Conservation (phyloP, 306 rosid genomes). For the Urtica urens region DNA sequence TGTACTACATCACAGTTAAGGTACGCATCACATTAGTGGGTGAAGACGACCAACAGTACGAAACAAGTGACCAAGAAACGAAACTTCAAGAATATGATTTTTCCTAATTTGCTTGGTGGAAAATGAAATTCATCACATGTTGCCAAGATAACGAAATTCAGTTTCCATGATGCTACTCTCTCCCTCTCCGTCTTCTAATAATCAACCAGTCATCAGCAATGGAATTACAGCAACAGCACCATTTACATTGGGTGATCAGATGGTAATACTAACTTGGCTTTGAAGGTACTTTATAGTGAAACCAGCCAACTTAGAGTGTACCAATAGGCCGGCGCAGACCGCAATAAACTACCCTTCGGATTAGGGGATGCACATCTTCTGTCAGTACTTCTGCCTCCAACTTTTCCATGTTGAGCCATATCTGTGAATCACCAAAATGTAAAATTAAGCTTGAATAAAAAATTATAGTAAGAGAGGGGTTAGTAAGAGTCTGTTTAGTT, state of each 20-base stretch:
- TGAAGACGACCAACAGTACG: neutral
- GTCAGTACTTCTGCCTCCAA: constrained; percentile 64
- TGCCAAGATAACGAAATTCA: neutral
- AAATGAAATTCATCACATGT: neutral
- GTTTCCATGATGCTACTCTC: neutral
- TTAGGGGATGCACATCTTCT: constrained; percentile 54
- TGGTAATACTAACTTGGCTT: neutral
- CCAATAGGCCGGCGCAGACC: constrained; percentile 55
- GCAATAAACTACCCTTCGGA: constrained; percentile 47
- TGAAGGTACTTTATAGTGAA: neutral
- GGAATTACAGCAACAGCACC: neutral
- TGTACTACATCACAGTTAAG: no score
- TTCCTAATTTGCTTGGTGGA: neutral
- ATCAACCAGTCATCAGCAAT: no score
- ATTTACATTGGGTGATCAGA: neutral
- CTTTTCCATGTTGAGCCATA: constrained; percentile 84
- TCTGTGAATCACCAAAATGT: constrained; percentile 31
- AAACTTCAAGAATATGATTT: neutral
- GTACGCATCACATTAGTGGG: neutral
- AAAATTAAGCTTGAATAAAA: neutral
- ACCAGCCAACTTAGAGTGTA: constrained; percentile 17
- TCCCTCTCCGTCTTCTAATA: neutral
- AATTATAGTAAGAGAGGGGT: neutral
- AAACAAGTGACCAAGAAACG: neutral
- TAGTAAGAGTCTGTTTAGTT: no score